These are phyloP conservation scores for Beta lomatogona DNA, from an alignment of 179 eudicot species.

Conservation along the genomic window DNA sequence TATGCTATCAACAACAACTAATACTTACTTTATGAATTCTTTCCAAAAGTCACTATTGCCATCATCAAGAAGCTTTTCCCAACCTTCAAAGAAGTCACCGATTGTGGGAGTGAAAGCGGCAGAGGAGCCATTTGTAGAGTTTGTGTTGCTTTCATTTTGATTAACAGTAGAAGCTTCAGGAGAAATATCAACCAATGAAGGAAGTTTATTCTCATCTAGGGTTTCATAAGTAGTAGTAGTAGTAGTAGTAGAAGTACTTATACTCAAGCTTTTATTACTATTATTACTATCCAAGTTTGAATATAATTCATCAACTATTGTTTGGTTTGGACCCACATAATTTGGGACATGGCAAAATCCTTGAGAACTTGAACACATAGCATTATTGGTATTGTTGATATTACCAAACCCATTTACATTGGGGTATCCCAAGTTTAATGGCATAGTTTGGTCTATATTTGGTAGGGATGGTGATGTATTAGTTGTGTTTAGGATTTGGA, in stretches of 20 bases:
- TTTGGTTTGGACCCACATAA: conserved; percentile 16
- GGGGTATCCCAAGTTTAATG: conserved; percentile 23
- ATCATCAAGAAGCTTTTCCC: conserved; percentile 42
- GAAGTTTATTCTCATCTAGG: conserved; percentile 36
- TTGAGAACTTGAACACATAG: conserved; percentile 29
- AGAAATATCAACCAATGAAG: conserved; percentile 37
- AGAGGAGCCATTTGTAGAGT: conserved; percentile 36
- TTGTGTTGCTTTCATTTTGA: conserved; percentile 35
- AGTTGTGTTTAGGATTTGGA: conserved; percentile 46
- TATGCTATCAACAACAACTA: conserved; percentile 19
- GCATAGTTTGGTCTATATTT: conserved; percentile 24
- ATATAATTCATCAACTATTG: conserved; percentile 14
- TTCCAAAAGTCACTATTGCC: conserved; percentile 44
- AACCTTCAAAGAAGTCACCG: conserved; percentile 37
- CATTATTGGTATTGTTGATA: conserved; percentile 2
- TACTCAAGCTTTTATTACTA: conserved; percentile 18
- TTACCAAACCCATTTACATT: conserved; percentile 16
- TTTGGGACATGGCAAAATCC: conserved; percentile 22
- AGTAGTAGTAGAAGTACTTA: conserved; percentile 7
- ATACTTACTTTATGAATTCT: conserved; percentile 35
- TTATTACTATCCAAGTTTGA: conserved; percentile 13
- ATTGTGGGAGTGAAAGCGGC: conserved; percentile 15
- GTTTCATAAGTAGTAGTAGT: conserved; percentile 11
- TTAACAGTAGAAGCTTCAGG: conserved; percentile 26
- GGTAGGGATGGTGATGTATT: conserved; percentile 17